Percentiles rank a stretch among this genome's conserved stretches.
Conservation (phyloP, 306 rosid genomes). For the Citrullus amarus region DNA sequence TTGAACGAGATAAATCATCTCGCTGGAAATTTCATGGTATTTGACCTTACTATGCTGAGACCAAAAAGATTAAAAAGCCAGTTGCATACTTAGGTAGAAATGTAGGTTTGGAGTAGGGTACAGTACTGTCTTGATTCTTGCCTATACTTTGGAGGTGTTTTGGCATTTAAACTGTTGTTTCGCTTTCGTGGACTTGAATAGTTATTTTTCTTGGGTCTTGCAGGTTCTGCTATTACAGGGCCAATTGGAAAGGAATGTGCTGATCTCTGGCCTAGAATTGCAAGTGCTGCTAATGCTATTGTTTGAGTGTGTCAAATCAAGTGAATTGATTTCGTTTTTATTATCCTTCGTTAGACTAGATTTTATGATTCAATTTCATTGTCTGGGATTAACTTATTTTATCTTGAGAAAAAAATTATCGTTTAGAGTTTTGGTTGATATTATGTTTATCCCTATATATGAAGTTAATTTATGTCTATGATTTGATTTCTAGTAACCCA, state of each 20-base stretch:
- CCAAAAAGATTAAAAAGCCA: not conserved
- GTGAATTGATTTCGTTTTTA: not conserved
- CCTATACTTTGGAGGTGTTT: not conserved
- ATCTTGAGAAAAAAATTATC: not conserved
- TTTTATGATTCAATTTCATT: not conserved
- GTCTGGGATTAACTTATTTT: not conserved
- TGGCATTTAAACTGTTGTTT: not conserved
- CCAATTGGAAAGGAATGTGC: slow-evolving; percentile 16
- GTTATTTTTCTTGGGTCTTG: not conserved
- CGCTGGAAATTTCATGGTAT: not conserved
- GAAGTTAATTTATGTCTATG: not conserved
- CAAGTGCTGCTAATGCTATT: slow-evolving; percentile 15
- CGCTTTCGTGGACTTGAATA: not conserved
- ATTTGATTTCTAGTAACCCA: not conserved
- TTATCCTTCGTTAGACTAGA: not conserved
- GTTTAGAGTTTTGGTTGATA: not conserved
- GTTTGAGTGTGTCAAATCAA: not conserved
- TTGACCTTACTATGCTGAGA: not conserved
- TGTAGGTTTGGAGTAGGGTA: not conserved
- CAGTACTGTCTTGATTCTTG: not conserved
- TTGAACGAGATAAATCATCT: not conserved
- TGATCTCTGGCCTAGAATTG: slow-evolving; percentile 13
- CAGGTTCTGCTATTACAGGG: slow-evolving; percentile 15
- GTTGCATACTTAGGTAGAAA: not conserved
- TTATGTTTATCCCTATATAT: not conserved